Evolutionary conservation across 202 grass and related monocot species (phyloP).

Genomic region (Hordeum pubiflorum): DNA sequence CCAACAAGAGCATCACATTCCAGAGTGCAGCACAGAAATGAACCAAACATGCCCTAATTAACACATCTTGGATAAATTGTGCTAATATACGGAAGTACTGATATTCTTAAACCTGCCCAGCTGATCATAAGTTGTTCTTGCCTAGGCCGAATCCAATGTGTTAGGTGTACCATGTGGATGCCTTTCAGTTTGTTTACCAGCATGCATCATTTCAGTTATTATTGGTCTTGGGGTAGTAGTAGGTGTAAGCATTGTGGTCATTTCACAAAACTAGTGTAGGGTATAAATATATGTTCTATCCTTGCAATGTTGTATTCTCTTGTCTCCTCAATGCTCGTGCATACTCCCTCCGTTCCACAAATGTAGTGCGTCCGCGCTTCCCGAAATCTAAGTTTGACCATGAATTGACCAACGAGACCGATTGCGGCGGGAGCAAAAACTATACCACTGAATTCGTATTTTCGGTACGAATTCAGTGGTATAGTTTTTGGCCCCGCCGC

Average conservation of each 20-base stretch:
- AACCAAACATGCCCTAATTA: background rate
- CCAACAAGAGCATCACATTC: background rate
- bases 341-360: background rate
- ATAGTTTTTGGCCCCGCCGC: too few species aligned
- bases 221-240: background rate
- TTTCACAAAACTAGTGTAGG: background rate
- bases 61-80: background rate
- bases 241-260: background rate
- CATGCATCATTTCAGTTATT: background rate
- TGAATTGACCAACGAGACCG: too few species aligned
- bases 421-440: too few species aligned
- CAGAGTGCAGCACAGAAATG: background rate
- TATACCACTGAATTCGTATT: too few species aligned
- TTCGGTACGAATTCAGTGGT: too few species aligned
- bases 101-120: background rate
- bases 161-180: background rate
- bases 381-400: too few species aligned
- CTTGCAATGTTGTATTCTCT: background rate
- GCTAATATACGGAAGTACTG: background rate
- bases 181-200: background rate
- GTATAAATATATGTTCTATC: background rate
- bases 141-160: background rate
- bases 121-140: background rate
- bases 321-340: background rate
- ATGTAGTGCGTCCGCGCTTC: too few species aligned